Conservation (phyloP, 257 asterid species). For the Gentiana dahurica region DNA sequence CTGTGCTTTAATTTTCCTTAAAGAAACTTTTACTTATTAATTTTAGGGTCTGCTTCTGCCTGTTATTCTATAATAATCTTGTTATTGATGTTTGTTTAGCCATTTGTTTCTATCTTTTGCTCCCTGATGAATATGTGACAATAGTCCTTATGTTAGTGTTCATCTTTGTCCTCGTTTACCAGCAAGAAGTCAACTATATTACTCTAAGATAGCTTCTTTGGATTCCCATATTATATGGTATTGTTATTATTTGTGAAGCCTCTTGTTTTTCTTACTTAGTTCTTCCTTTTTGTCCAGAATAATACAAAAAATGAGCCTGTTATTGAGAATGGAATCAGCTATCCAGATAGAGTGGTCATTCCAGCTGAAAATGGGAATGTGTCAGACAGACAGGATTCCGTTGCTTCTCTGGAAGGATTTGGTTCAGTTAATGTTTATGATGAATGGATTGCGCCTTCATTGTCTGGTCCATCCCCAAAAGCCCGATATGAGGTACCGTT, state of each 20-base stretch:
- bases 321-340: slow-evolving; percentile 44
- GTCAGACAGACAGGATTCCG: slow-evolving; percentile 72
- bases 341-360: slow-evolving; percentile 44
- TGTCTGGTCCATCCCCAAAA: slow-evolving; percentile 67
- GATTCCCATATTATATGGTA: slow-evolving; percentile 7
- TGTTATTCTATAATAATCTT: too few species aligned
- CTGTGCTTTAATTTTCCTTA: too few species aligned
- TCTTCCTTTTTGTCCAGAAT: slow-evolving; percentile 39
- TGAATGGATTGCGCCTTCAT: slow-evolving; percentile 78
- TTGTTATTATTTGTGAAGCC: neutral
- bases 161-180: too few species aligned
- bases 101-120: too few species aligned
- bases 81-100: too few species aligned
- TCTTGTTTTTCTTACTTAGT: neutral
- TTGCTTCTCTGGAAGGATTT: slow-evolving; percentile 57
- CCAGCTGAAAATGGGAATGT: slow-evolving; percentile 59
- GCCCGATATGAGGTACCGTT: slow-evolving; percentile 68
- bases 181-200: too few species aligned
- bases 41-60: too few species aligned
- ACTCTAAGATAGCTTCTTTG: neutral
- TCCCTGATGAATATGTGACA: too few species aligned
- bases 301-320: slow-evolving; percentile 36
- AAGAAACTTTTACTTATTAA: too few species aligned
- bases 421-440: slow-evolving; percentile 63
- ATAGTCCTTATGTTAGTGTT: too few species aligned